A percentile compares a stretch with the other conserved stretches of the same genome.
These are phyloP conservation scores for Phytophthora ohioensis DNA, from an alignment of 352 stramenopile genomes.

Conservation along the genomic window DNA sequence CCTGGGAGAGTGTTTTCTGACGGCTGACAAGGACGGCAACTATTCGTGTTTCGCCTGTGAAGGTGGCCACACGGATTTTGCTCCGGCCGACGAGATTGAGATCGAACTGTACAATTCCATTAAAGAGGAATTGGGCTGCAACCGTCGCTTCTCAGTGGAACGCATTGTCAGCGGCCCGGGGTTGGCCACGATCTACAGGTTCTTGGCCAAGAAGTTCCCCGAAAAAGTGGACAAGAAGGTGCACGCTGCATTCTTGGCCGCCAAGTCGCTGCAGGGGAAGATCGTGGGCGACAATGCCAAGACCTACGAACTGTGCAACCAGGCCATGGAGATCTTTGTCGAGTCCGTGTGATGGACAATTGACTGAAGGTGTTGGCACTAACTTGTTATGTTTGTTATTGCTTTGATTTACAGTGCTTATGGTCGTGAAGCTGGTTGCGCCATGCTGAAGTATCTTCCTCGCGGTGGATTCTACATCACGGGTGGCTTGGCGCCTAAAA, in stretches of 20 bases:
- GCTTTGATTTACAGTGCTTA: slow-evolving; percentile 75
- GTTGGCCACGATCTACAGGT: slow-evolving; percentile 97
- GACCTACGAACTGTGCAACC: slow-evolving; percentile 80
- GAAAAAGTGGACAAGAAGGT: slow-evolving; percentile 87
- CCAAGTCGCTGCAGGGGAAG: slow-evolving; percentile 79
- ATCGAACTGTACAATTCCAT: slow-evolving; percentile 88
- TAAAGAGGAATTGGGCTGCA: slow-evolving; percentile 86
- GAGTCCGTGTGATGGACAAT: slow-evolving; percentile 56
- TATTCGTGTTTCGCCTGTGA: slow-evolving; percentile 95
- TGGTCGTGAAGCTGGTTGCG: slow-evolving; percentile 94
- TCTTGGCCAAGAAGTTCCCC: slow-evolving; percentile 93
- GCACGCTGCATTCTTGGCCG: slow-evolving; percentile 66
- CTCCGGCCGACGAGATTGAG: slow-evolving; percentile 89
- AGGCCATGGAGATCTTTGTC: slow-evolving; percentile 96
- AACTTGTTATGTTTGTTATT: slow-evolving; percentile 14
- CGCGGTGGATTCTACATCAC: slow-evolving; percentile 97
- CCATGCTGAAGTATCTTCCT: slow-evolving; percentile 96
- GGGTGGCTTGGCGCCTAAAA: slow-evolving; percentile 97
- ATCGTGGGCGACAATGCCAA: slow-evolving; percentile 92
- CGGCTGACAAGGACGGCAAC: slow-evolving; percentile 76
- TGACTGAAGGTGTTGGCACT: neutral
- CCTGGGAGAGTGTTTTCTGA: slow-evolving; percentile 97
- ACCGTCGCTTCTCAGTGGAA: slow-evolving; percentile 95
- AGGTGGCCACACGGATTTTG: slow-evolving; percentile 96
- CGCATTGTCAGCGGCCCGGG: slow-evolving; percentile 95